Evolutionary conservation across 768 basidiomycete genomes (phyloP), one percentile per base, ranked within the genome.

Genomic region (Phaffia australis): DNA sequence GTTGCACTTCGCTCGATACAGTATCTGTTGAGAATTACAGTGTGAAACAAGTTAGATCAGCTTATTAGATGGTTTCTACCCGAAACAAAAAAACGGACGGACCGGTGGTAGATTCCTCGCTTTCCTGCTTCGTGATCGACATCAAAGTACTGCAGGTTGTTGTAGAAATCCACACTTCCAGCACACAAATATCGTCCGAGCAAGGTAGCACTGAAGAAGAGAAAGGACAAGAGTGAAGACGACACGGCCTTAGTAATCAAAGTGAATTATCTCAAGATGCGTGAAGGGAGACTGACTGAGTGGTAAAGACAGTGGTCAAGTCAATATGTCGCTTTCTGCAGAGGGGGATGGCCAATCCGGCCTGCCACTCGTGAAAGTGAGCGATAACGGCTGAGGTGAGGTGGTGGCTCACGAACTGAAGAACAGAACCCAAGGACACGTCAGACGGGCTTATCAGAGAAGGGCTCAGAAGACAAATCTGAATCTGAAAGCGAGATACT

Each of bases 321-420:
- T 99, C 95, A 74, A 99, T 87, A 75, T 95, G 93, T 61, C 95
- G 83, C 78, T 95, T 98, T 70, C 95, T 82, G 77, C 90, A 94
- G 18, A 98, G 82, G 2, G 78, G 77, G 64, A 97, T 95, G 29
- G 93, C 90, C 56, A 95, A 84, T 55, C 94, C 93, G 11, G 92
- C 94, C 76, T 98, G 95, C 95, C 95, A 99, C 78, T 99, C 95
- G 77, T 99, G 95, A 80, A 99, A 95, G 78, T 99, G 95, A 71
- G 92, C 93, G 66, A 98, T 82, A 72, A 98, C 89, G 21, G 93
- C 91, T 6, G 85, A 88, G 62, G 82, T 80, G 19, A 64, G 70
- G 42, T 87, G 81, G 75, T 95, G 89, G 30, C 87, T 74, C 50
- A 89, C 85, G 73, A 89, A 92, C 88, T 91, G 75, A 8, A 3